These are phyloP conservation scores for Oryza meridionalis DNA, from an alignment of 176 grass and related monocot genomes.

Conservation along the genomic window DNA sequence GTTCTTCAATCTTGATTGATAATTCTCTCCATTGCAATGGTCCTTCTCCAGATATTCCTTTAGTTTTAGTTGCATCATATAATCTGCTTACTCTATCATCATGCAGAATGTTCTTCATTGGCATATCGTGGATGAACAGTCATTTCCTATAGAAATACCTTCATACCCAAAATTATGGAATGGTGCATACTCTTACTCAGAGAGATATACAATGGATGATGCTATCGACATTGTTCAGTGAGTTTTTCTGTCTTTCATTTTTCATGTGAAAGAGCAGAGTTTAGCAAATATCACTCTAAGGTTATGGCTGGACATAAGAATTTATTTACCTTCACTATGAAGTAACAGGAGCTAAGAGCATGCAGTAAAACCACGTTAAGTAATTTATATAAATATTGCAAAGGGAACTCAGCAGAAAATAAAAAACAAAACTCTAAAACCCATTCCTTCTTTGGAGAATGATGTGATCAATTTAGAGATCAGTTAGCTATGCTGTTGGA, in stretches of 20 bases:
- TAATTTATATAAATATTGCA: neutral
- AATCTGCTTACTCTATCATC: slow-evolving; percentile 16
- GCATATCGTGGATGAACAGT: slow-evolving; percentile 93
- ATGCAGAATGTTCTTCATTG: slow-evolving; percentile 95
- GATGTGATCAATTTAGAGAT: slow-evolving; percentile 18
- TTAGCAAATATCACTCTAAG: slow-evolving; percentile 19
- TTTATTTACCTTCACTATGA: slow-evolving; percentile 3
- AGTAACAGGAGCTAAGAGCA: neutral
- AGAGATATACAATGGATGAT: slow-evolving; percentile 89
- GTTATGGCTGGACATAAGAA: slow-evolving; percentile 3
- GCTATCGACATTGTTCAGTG: slow-evolving; percentile 90
- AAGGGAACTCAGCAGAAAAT: slow-evolving; percentile 7
- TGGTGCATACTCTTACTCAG: slow-evolving; percentile 93
- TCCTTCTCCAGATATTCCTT: neutral
- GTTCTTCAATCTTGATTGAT: neutral
- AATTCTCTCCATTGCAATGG: neutral
- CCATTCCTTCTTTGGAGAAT: neutral
- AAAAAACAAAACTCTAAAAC: neutral
- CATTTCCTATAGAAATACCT: slow-evolving; percentile 95
- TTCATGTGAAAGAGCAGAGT: neutral
- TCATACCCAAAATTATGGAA: slow-evolving; percentile 88
- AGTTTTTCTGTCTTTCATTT: slow-evolving; percentile 49
- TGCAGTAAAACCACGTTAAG: neutral
- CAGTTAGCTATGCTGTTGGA: slow-evolving; percentile 12
- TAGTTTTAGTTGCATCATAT: slow-evolving; percentile 30